Base-by-base conservation (phyloP, 441 rosid genomes). In the Syzygium malaccense region DNA sequence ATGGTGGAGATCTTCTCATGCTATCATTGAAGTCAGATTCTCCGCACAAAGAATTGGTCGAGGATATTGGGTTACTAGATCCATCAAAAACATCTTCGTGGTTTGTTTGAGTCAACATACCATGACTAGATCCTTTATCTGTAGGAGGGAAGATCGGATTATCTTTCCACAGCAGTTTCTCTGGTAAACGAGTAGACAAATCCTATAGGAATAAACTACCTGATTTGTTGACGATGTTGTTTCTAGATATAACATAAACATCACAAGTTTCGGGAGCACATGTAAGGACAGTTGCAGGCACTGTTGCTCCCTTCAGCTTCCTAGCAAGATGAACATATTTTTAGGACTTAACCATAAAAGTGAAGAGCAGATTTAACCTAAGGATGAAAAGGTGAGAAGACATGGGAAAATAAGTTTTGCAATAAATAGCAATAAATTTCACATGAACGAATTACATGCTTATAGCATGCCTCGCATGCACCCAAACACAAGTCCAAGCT, bases 231-330 rank as follows among this genome's bases (percentile, higher is more conserved):
- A 94, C 56, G 68, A 94, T 85, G 92, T 92, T 89, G 68, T 85
- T 90, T 86, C 89, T 92, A 89, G 90, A 93, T 87, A 96, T 93
- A 88, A 97, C 92, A 88, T 92, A 93, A 57, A 95, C 79, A 83
- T 93, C 91, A 86, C 96, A 95, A 45, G 92, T 64, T 32, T 88
- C 91, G 55, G 97, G 95, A 88, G 97, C 92, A 91, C 84, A 89
- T 89, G 90, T 94, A 58, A 94, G 88, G 79, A 96, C 94, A 49
- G 91, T 92, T 86, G 87, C 91, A 48, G 98, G 96, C 87, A 94
- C 88, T 60, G 94, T 94, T 71, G 92, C 93, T 88, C 94, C 96
- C 89, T 88, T 95, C 78, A 90, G 87, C 91, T 90, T 95, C 95
- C 98, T 95, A 86, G 53, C 87, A 37, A 85, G 48, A 80, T 30